A percentile compares a stretch with the other conserved stretches of the same genome.
Conservation (phyloP, 306 rosid genomes). For the Citrullus colocynthis region DNA sequence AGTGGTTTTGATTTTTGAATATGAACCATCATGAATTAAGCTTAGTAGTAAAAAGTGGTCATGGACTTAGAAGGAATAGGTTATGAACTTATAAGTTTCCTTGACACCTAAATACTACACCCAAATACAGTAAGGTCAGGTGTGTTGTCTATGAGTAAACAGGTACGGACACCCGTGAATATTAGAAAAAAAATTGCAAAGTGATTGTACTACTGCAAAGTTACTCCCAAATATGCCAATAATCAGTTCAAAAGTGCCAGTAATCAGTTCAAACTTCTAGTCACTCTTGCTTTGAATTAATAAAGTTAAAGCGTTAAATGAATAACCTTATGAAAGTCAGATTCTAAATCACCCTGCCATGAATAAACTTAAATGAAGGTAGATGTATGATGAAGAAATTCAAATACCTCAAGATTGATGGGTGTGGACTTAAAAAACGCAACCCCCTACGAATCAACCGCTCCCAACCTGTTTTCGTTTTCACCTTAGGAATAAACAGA, state of each 20-base stretch:
- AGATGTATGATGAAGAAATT: neutral
- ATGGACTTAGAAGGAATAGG: too few species aligned
- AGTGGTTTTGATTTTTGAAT: too few species aligned
- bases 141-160: too few species aligned
- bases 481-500: neutral
- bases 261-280: neutral
- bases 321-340: neutral
- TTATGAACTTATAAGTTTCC: too few species aligned
- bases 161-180: too few species aligned
- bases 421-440: neutral
- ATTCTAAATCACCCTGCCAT: neutral
- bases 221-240: too few species aligned
- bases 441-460: neutral
- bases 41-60: too few species aligned
- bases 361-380: neutral
- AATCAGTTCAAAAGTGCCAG: neutral
- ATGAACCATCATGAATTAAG: too few species aligned
- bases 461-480: neutral
- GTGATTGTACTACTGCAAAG: too few species aligned
- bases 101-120: too few species aligned
- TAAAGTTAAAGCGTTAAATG: neutral
- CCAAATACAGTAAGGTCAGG: too few species aligned
- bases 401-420: neutral
- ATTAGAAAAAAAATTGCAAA: too few species aligned
- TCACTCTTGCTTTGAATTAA: neutral